These are phyloP conservation scores for Colletotrichum liaoningense DNA, from an alignment of 2,329 filamentous ascomycete genomes.

Conservation along the genomic window DNA sequence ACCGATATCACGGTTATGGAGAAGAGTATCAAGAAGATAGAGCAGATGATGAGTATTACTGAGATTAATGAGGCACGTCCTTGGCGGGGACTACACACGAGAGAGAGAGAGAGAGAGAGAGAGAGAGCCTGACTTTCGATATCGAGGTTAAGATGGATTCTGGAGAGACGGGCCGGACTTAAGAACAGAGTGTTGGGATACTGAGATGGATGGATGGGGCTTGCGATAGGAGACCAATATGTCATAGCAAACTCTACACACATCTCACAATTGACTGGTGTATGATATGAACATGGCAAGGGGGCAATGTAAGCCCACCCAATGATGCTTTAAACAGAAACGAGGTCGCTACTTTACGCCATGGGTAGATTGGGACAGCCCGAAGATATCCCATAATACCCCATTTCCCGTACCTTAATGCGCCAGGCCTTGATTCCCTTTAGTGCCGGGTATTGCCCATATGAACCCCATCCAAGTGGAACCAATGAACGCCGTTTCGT, in stretches of 20 bases:
- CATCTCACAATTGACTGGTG: not conserved
- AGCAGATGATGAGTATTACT: no score
- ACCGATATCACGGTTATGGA: no score
- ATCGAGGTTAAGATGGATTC: no score
- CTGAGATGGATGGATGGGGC: not conserved
- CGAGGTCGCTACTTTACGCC: not conserved
- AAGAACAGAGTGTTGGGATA: not conserved
- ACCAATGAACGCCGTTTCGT: constrained; percentile 2
- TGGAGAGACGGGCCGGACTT: no score
- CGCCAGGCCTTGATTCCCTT: not conserved
- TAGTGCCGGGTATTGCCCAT: constrained; percentile 10
- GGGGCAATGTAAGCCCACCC: not conserved
- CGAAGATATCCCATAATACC: not conserved
- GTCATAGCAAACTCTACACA: not conserved
- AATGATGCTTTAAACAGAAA: not conserved
- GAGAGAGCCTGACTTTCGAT: no score
- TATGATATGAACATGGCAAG: not conserved
- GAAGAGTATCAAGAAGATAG: no score
- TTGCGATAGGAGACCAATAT: not conserved
- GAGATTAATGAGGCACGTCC: no score
- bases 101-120: no score
- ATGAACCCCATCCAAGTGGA: constrained; percentile 6
- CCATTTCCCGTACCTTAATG: not conserved
- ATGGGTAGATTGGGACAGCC: not conserved
- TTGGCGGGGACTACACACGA: no score